Percentiles rank a stretch among this genome's conserved stretches.
phyloP scores from a whole-genome alignment of 148 eudicot genomes.

The Rhododendron ferrugineum region DNA sequence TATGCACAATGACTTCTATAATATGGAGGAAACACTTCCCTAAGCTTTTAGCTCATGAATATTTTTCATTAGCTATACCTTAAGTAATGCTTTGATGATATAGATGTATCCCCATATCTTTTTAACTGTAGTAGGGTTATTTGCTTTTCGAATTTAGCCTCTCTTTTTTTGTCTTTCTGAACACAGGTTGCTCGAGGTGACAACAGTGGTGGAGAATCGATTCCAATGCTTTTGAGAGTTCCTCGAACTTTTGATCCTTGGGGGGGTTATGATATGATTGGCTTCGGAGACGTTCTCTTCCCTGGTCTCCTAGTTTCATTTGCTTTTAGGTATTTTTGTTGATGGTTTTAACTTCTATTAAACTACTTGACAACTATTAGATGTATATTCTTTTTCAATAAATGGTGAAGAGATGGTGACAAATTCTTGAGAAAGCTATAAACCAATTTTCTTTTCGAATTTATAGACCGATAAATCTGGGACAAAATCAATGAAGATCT shows the following conservation, averaged over 20 bases:
- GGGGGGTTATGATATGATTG: conserved; percentile 77
- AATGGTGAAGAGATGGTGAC: neutral
- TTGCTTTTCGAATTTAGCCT: neutral
- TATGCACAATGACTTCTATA: neutral
- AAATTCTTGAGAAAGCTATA: neutral
- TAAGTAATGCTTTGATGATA: neutral
- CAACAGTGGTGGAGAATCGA: conserved; percentile 70
- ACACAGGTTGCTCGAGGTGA: conserved; percentile 82
- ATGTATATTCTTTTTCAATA: neutral
- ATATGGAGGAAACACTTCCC: neutral
- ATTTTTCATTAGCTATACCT: neutral
- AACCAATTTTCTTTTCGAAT: neutral
- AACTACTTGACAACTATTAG: neutral
- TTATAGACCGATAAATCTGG: neutral
- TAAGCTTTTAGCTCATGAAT: neutral
- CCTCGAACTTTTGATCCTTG: conserved; percentile 79
- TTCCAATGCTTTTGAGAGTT: conserved; percentile 83
- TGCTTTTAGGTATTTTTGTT: conserved; percentile 43
- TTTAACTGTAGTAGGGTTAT: neutral
- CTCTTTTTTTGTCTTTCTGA: neutral
- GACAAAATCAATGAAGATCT: neutral
- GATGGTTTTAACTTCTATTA: neutral
- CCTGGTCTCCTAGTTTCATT: conserved; percentile 88
- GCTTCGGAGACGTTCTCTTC: conserved; percentile 92
- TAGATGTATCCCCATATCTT: neutral